Base-by-base conservation (phyloP, 176 grass and related monocot genomes). In the Stipa capillata region DNA sequence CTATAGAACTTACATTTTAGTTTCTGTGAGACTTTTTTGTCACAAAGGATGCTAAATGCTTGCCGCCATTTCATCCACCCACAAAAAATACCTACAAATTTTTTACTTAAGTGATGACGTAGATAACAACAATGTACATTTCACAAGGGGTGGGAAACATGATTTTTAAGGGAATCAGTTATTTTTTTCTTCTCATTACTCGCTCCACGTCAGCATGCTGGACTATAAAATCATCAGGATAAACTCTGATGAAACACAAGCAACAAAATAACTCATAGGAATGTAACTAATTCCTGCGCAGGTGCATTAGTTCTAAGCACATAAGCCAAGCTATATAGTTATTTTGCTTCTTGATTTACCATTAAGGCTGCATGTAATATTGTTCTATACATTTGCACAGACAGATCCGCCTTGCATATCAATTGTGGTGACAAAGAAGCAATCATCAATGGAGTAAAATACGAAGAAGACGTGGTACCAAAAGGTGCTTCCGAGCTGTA, bases 381-480 rank as follows among this genome's bases (percentile, higher is more conserved):
- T 71, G 8, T 32, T 65, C 0, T 29, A 27, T 18, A 43, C 57
- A 71, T 36, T 80, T 69, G 53, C 41, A 78, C 85, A 98, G 92
- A 98, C 72, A 65, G 5, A 47, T 80, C 72, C 59, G 82, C 68
- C 28, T 77, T 98, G 74, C 74, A 94, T 69, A 98, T 98, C 32
- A 98, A 98, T 48, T 98, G 96, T 81, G 92, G 92, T 69, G 92
- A 81, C 65, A 87, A 85, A 93, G 96, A 89, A 83, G 61, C 55
- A 76, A 77, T 12, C 71, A 69, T 93, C 41, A 89, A 91, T 23
- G 58, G 69, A 79, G 70, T 32, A 11, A 91, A 87, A 76, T 98
- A 92, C 49, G 92, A 98, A 89, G 87, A 76, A 28, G 96, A 98
- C 77, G 78, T 13, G 16, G 79, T 70, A 28, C 66, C 63, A 49